These are phyloP conservation scores for Fusarium torulosum DNA, from an alignment of 2,329 filamentous ascomycete species.

Conservation along the genomic window DNA sequence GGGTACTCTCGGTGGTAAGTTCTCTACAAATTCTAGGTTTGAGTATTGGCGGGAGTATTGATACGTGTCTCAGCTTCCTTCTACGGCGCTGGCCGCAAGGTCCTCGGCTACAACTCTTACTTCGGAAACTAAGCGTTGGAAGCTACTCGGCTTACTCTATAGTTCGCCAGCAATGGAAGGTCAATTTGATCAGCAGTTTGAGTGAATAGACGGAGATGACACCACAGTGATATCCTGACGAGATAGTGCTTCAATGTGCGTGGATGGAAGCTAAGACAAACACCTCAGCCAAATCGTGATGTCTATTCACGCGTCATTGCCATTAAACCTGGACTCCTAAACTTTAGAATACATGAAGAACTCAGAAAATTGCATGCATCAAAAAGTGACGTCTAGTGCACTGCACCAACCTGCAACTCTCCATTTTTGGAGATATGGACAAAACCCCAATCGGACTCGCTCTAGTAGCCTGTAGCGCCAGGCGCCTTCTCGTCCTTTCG, in stretches of 20 bases:
- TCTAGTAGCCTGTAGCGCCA: constrained; percentile 72
- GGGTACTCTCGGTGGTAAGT: constrained; percentile 73
- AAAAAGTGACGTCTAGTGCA: constrained; percentile 37
- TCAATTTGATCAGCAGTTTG: constrained; percentile 43
- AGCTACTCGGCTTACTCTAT: constrained; percentile 21
- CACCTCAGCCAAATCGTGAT: constrained; percentile 31
- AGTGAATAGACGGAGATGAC: constrained; percentile 46
- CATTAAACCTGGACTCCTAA: constrained; percentile 51
- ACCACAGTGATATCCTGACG: constrained; percentile 35
- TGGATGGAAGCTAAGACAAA: constrained; percentile 1
- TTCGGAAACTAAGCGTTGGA: constrained; percentile 65
- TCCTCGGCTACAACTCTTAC: constrained; percentile 84
- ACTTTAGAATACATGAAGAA: constrained; percentile 50
- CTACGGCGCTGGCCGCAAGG: constrained; percentile 81
- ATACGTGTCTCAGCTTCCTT: constrained; percentile 60
- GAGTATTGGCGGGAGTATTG: constrained; percentile 8
- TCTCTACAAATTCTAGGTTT: not conserved
- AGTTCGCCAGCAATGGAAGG: constrained; percentile 28
- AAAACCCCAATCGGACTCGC: constrained; percentile 18
- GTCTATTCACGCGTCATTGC: constrained; percentile 50
- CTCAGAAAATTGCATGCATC: constrained; percentile 43
- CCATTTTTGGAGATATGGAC: constrained; percentile 10
- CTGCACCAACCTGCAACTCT: constrained; percentile 38
- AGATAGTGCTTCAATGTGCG: constrained; percentile 15
- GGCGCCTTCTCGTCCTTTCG: constrained; percentile 92